A percentile compares a stretch with the other conserved stretches of the same genome.
Conservation (phyloP, 2,329 filamentous ascomycete genomes). For the Fusarium continuum region DNA sequence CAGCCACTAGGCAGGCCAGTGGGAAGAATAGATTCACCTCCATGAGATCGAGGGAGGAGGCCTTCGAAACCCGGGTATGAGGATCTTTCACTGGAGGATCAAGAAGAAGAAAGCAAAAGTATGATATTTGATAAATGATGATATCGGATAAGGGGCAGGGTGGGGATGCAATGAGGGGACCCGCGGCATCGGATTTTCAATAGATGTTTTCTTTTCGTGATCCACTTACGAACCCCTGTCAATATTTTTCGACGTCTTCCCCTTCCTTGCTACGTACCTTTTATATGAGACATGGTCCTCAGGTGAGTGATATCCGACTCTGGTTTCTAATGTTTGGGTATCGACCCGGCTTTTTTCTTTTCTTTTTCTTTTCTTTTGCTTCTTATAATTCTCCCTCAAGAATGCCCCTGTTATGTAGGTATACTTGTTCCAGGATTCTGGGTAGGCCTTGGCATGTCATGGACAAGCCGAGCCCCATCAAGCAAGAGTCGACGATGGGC, state of each 20-base stretch:
- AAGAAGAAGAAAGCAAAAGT: conserved; percentile 20
- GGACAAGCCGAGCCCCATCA: conserved; percentile 12
- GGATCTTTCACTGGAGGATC: conserved; percentile 12
- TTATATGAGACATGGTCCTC: not conserved
- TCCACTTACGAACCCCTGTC: conserved; percentile 25
- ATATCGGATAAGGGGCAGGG: not conserved
- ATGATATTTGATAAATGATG: conserved; percentile 6
- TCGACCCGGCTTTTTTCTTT: too few species aligned
- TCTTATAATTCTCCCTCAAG: conserved; percentile 8
- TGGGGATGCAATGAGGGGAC: conserved; percentile 19
- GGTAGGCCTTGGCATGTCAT: conserved; percentile 11
- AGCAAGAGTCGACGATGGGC: conserved; percentile 24
- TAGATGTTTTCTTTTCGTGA: conserved; percentile 20
- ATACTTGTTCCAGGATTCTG: conserved; percentile 26
- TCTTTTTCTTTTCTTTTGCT: conserved; percentile 15
- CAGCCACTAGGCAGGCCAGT: conserved; percentile 38
- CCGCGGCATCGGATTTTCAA: conserved; percentile 20
- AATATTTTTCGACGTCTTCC: conserved; percentile 17
- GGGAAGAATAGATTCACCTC: conserved; percentile 25
- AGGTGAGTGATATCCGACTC: not conserved
- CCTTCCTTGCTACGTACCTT: conserved; percentile 11
- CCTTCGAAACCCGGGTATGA: conserved; percentile 12
- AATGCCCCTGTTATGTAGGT: conserved; percentile 15
- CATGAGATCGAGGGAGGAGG: conserved; percentile 16
- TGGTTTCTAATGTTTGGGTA: too few species aligned